These are phyloP conservation scores for Gryganskiella cystojenkinii DNA, from an alignment of 192 early-diverging fungal genomes.

Conservation along the genomic window DNA sequence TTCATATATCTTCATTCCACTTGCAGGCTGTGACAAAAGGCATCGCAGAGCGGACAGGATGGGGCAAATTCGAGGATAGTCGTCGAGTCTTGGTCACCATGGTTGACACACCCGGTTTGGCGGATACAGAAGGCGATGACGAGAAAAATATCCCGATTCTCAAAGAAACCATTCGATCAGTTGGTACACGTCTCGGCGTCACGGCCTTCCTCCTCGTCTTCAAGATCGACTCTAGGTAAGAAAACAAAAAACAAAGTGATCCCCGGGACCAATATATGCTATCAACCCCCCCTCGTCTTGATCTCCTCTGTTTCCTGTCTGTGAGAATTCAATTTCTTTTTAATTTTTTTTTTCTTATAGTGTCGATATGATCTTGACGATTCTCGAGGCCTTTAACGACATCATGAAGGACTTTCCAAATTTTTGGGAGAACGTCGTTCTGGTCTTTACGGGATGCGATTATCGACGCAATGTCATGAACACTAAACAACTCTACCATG, in stretches of 20 bases:
- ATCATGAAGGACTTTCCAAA: constrained; percentile 51
- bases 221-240: constrained; percentile 49
- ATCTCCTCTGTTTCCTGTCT: too few relatives aligned
- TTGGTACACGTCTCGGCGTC: constrained; percentile 38
- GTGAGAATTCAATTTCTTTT: background rate
- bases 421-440: constrained; percentile 46
- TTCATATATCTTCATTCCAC: background rate
- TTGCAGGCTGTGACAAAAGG: constrained; percentile 45
- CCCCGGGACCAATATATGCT: background rate
- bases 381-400: constrained; percentile 39
- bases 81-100: constrained; percentile 35
- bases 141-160: constrained; percentile 53
- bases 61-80: constrained; percentile 44
- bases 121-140: constrained; percentile 52
- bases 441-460: constrained; percentile 52
- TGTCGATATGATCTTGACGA: constrained; percentile 48
- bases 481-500: constrained; percentile 46
- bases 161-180: constrained; percentile 41
- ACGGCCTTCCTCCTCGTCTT: constrained; percentile 48
- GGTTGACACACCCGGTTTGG: constrained; percentile 42
- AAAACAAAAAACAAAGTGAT: too few relatives aligned
- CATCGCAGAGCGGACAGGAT: constrained; percentile 43
- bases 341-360: constrained; percentile 4
- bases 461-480: constrained; percentile 46
- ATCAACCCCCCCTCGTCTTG: too few relatives aligned